phyloP scores from a whole-genome alignment of 306 rosid species.

The Aeschynomene evenia region DNA sequence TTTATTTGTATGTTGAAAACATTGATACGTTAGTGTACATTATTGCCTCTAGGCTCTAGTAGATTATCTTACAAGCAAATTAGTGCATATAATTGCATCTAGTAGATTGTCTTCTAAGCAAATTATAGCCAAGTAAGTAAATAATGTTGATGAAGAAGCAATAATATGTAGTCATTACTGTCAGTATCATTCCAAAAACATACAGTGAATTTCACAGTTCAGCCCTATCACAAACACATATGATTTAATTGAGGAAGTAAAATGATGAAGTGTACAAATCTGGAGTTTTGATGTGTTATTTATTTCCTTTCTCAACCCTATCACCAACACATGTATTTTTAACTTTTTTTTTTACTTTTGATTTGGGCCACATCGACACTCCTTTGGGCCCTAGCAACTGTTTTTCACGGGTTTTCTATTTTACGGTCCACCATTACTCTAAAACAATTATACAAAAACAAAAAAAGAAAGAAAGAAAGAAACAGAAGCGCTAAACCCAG shows the following conservation, averaged over 20 bases:
- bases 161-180: background rate
- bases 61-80: too few species aligned
- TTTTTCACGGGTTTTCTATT: background rate
- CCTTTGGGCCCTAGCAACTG: background rate
- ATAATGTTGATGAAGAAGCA: background rate
- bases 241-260: too few species aligned
- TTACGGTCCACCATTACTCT: background rate
- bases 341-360: too few species aligned
- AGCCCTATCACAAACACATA: too few species aligned
- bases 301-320: too few species aligned
- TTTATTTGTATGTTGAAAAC: background rate
- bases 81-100: too few species aligned
- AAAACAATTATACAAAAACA: background rate
- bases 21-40: background rate
- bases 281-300: too few species aligned
- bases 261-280: too few species aligned
- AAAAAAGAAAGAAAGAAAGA: too few species aligned
- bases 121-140: background rate
- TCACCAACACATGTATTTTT: too few species aligned
- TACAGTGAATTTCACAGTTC: too few species aligned
- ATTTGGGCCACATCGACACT: background rate
- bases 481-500: too few species aligned
- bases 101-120: background rate
- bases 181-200: background rate
- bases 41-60: background rate